These are phyloP conservation scores for Physaria fendleri DNA, from an alignment of 345 rosid genomes.

Conservation along the genomic window DNA sequence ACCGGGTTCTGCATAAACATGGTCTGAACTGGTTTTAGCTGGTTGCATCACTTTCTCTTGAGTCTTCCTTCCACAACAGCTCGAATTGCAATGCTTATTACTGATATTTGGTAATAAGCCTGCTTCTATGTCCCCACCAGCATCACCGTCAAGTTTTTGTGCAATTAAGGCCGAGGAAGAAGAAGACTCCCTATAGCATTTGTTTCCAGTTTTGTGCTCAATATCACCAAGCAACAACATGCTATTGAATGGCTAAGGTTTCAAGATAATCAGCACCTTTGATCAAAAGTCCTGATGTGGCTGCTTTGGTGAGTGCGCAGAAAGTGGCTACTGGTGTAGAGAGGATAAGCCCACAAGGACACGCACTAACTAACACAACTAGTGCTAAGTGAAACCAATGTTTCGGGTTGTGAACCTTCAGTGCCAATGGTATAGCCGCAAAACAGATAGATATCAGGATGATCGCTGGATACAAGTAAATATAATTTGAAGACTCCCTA, in stretches of 20 bases:
- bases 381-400: conserved; percentile 77
- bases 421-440: conserved; percentile 58
- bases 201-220: not conserved
- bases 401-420: conserved; percentile 33
- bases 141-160: conserved; percentile 8
- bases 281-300: conserved; percentile 70
- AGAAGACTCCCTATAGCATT: conserved; percentile 16
- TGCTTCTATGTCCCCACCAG: conserved; percentile 19
- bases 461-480: conserved; percentile 11
- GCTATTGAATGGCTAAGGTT: conserved; percentile 65
- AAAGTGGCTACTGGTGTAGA: conserved; percentile 92
- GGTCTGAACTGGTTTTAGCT: not conserved
- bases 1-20: conserved; percentile 3
- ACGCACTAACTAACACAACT: conserved; percentile 84
- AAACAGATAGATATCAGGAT: conserved; percentile 19
- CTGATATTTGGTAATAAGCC: conserved; percentile 15
- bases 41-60: conserved; percentile 10
- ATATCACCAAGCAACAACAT: conserved; percentile 55
- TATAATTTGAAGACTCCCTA: not conserved
- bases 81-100: conserved; percentile 20
- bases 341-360: conserved; percentile 87
- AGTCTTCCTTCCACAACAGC: conserved; percentile 24
- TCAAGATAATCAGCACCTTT: conserved; percentile 87
- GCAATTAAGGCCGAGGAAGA: not conserved
- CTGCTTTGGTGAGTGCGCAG: conserved; percentile 87